Base-by-base conservation (phyloP, 2,329 filamentous ascomycete genomes). In the Fusarium kyushuense region DNA sequence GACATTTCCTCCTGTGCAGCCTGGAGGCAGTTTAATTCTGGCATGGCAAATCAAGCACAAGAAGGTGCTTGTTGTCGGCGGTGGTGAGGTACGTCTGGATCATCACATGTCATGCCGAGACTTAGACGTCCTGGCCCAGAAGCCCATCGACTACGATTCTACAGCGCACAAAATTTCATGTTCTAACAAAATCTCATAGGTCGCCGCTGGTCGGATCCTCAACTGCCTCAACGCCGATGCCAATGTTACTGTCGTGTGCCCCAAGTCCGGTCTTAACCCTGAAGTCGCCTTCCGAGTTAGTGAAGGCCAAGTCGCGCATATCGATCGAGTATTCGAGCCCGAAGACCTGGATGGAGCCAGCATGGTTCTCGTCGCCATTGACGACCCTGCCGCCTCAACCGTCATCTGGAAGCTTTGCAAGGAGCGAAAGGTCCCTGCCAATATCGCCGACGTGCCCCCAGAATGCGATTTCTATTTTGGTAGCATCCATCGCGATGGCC, bases 391-490 rank as follows among this genome's bases (percentile, higher is more conserved):
- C 47, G 94, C 94, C n/a, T 97, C 94, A 1, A 91, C 92, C 0
- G 85, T 88, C 67, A 93, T 99, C 76, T 99, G 94, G 92, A 95
- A 95, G 77, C 86, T 97, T 25, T 98, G 95, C 86, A 95, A 97
- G 79, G 87, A 93, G 77, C 87, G 84, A 63, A 89, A 89, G 63
- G 92, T 98, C 69, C 89, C 94, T 8, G 94, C 94, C 58, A 99
- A 99, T 79, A 97, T 99, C 70, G 96, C 96, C 71, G 96, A 99
- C 77, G 96, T 99, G 5, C 96, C 96, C 0, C 87, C 93, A 1
- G 96, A 99, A 79, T 99, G 96, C 80, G 96, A 99, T 76, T 99
- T 99, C 77, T 99, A 97, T 84, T 99, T 99, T 81, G 96, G 96
- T 66, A 96, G 92, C 77, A 90, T 97, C 38, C 93, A 99, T 80